These are phyloP conservation scores for Elaeis oleifera DNA, from an alignment of 202 grass and related monocot species.

Conservation along the genomic window DNA sequence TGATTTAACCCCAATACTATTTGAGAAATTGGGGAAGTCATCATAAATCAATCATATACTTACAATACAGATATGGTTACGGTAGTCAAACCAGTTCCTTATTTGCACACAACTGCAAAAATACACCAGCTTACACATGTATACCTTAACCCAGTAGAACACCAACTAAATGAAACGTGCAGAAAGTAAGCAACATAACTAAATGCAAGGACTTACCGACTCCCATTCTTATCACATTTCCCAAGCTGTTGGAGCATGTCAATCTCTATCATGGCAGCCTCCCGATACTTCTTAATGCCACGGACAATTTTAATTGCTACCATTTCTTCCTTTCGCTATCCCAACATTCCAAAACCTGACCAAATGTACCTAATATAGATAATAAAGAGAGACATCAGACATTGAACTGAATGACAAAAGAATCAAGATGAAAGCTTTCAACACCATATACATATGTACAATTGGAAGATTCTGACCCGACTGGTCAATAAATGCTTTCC, in stretches of 20 bases:
- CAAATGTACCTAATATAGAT: slow-evolving; percentile 73
- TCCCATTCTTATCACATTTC: slow-evolving; percentile 60
- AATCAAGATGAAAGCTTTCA: background rate
- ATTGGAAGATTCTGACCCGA: background rate
- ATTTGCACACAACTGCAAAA: slow-evolving; percentile 99
- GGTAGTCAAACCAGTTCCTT: slow-evolving; percentile 99
- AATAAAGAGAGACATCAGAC: background rate
- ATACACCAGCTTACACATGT: slow-evolving; percentile 59
- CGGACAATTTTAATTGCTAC: slow-evolving; percentile 95
- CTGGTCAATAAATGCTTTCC: no score
- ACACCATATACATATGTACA: slow-evolving; percentile 22
- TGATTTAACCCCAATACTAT: slow-evolving; percentile 3
- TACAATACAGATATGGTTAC: slow-evolving; percentile 99
- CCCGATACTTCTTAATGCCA: slow-evolving; percentile 79
- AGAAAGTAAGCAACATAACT: slow-evolving; percentile 3
- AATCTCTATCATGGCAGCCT: slow-evolving; percentile 99
- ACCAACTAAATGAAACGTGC: background rate
- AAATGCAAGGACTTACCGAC: slow-evolving; percentile 42
- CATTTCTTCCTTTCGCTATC: slow-evolving; percentile 87
- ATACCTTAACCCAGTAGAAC: slow-evolving; percentile 32
- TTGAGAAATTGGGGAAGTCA: slow-evolving; percentile 19
- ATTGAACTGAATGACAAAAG: background rate
- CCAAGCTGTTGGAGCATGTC: slow-evolving; percentile 81
- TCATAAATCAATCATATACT: slow-evolving; percentile 68
- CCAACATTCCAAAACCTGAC: slow-evolving; percentile 98